Conservation (phyloP, 2,329 filamentous ascomycete genomes). For the Sporothrix dimorphospora region DNA sequence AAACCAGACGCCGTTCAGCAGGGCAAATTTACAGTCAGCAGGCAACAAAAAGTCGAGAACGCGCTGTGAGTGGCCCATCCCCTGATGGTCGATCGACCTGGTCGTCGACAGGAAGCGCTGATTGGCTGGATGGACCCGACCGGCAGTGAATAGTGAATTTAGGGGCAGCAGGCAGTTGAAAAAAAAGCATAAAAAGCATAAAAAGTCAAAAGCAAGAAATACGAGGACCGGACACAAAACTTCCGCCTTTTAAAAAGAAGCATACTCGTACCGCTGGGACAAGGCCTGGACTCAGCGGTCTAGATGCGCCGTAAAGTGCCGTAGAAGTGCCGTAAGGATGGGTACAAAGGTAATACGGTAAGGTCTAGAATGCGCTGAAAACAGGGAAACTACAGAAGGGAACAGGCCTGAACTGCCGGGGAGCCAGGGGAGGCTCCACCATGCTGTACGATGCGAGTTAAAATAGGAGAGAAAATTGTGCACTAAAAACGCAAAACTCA, state of each 20-base stretch:
- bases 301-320: background rate
- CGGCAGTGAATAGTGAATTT: background rate
- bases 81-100: background rate
- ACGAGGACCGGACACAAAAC: background rate
- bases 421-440: background rate
- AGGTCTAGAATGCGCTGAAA: background rate
- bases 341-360: background rate
- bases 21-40: no score
- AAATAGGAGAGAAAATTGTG: background rate
- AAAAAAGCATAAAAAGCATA: slow-evolving; percentile 15
- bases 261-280: background rate
- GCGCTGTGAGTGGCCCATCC: no score
- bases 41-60: no score
- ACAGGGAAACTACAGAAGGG: background rate
- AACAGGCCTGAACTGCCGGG: background rate
- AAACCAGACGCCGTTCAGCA: no score
- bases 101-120: background rate
- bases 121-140: background rate
- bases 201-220: slow-evolving; percentile 14
- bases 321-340: background rate
- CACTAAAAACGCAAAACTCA: background rate
- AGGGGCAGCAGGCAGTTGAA: background rate
- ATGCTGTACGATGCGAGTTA: background rate
- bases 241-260: background rate
- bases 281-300: background rate